Evolutionary conservation across 2,329 filamentous ascomycete species (phyloP), one percentile per base, ranked within the genome.

Genomic region (Sclerotiophoma versabilis): DNA sequence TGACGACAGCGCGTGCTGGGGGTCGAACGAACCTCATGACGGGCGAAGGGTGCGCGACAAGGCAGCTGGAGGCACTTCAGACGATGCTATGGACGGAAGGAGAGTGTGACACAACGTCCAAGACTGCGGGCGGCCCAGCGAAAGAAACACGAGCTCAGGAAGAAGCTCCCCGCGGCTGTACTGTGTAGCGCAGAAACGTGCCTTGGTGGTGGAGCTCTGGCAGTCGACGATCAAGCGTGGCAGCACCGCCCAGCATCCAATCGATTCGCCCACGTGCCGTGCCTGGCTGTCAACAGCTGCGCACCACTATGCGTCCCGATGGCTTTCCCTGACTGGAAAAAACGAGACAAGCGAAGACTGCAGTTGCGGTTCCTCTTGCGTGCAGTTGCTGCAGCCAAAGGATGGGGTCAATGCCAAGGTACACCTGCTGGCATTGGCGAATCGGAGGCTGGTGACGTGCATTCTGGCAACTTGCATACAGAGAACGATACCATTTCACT

Each of bases 21-120:
- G 41, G 51, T 37, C 48, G 19, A 43, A 62, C 60, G 49, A 51
- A 68, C 64, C 63, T 67, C 69, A 72, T 72, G 60, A 34, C 58
- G 59, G 58, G 62, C 59, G 41, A 54, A 44, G 46, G 37, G 36
- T 33, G 38, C 43, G 51, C 45, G 29, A 45, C 15, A 32, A 38
- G 37, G 41, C 49, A 23, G 25, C 43, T 36, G 30, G 11, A 43
- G 37, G 49, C 38, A 54, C 50, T 54, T 54, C 37, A 54, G 32
- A 48, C 32, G 36, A 53, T 55, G 32, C 12, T 30, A 26, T 47
- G 27, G 34, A 49, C 30, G 14, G 49, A 51, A 42, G 48, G 50
- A 49, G 43, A 53, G 27, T 30, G 43, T 54, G 42, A 45, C 27
- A 52, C 45, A 52, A 58, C 51, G 46, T 42, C 29, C 39, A 39